Conservation (phyloP, 2,329 filamentous ascomycete species). For the Sporothrix brasiliensis region DNA sequence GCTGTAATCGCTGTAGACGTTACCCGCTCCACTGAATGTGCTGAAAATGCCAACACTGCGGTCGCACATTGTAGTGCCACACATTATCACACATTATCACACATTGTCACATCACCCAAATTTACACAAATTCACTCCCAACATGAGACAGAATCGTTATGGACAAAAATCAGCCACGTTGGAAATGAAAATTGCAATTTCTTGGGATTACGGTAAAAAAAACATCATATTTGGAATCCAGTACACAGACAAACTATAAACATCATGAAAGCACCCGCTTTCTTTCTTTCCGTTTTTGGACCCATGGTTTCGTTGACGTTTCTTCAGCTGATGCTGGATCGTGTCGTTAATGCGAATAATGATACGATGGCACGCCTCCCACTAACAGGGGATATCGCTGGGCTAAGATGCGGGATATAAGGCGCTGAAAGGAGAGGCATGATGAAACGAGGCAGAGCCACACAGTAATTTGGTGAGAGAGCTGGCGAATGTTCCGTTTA, state of each 20-base stretch:
- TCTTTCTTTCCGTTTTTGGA: slow-evolving; percentile 31
- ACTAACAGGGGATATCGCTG: neutral
- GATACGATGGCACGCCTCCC: slow-evolving; percentile 17
- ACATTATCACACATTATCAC: neutral
- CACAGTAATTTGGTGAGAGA: slow-evolving; percentile 30
- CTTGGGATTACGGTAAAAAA: slow-evolving; percentile 27
- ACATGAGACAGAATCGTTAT: too few species aligned
- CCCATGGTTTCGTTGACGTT: slow-evolving; percentile 8
- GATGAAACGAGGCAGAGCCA: slow-evolving; percentile 29
- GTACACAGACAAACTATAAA: slow-evolving; percentile 34
- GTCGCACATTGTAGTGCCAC: too few species aligned
- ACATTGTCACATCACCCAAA: too few species aligned
- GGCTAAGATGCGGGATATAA: slow-evolving; percentile 9
- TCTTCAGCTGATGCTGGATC: slow-evolving; percentile 8
- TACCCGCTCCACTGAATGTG: too few species aligned
- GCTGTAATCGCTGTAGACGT: neutral
- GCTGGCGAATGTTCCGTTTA: slow-evolving; percentile 57
- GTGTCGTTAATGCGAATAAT: neutral
- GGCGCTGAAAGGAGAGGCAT: slow-evolving; percentile 11
- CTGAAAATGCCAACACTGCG: neutral
- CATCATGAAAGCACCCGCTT: slow-evolving; percentile 33
- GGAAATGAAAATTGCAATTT: slow-evolving; percentile 16
- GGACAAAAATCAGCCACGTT: neutral
- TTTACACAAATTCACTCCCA: neutral
- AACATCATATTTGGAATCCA: slow-evolving; percentile 29